Conservation (phyloP, 2,329 filamentous ascomycete genomes). For the Pseudogymnoascus sp. region DNA sequence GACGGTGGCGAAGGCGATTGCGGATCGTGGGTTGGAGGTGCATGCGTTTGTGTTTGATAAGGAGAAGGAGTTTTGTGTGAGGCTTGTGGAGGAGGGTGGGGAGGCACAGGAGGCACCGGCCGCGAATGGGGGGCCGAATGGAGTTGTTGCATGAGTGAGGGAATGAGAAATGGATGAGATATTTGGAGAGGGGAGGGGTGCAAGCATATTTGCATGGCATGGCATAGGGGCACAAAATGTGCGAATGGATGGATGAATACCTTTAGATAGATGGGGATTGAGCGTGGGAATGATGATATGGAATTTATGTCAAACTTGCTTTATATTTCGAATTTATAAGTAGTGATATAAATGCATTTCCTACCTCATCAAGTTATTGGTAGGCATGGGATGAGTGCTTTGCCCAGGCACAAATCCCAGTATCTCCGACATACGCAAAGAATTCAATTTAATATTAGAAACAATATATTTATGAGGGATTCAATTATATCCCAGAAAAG, state of each 20-base stretch:
- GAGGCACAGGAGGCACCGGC: conserved; percentile 20
- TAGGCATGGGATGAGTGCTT: too few species aligned
- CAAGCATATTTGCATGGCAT: neutral
- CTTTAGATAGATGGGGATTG: neutral
- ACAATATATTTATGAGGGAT: too few species aligned
- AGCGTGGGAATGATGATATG: neutral
- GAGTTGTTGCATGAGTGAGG: neutral
- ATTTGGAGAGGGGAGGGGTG: neutral
- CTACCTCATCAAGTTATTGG: too few species aligned
- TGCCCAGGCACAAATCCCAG: too few species aligned
- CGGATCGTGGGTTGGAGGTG: conserved; percentile 49
- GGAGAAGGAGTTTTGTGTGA: conserved; percentile 43
- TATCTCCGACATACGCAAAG: too few species aligned
- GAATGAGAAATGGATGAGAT: neutral
- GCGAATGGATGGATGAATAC: neutral
- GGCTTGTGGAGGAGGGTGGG: conserved; percentile 35
- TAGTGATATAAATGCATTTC: too few species aligned
- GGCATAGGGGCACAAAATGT: neutral
- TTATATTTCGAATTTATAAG: neutral
- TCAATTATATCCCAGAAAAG: too few species aligned
- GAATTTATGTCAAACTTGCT: neutral
- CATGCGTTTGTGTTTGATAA: conserved; percentile 58
- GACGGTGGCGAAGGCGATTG: conserved; percentile 50
- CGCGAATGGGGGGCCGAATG: conserved; percentile 11
- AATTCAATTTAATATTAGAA: too few species aligned